Evolutionary conservation across 1,139 yeast species (phyloP).

Genomic region (Magnusiomyces sp.): DNA sequence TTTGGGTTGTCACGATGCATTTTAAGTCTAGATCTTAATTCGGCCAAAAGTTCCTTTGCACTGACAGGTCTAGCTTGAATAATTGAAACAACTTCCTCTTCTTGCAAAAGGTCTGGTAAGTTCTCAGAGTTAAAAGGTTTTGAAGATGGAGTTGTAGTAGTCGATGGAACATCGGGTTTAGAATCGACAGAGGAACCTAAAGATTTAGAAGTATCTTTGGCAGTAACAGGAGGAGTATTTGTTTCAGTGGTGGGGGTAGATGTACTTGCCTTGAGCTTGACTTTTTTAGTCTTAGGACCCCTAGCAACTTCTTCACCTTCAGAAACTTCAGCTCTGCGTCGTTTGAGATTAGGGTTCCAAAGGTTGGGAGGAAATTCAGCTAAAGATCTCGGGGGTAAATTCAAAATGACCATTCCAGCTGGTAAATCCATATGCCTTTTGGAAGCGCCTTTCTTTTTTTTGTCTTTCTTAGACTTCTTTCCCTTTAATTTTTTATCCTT

Average conservation of each 20-base stretch:
- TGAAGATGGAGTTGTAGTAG: conserved; percentile 16
- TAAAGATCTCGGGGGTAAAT: conserved; percentile 54
- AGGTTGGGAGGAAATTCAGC: conserved; percentile 68
- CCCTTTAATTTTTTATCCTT: conserved; percentile 17
- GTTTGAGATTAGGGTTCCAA: conserved; percentile 65
- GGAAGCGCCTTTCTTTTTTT: conserved; percentile 18
- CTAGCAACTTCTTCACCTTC: conserved; percentile 17
- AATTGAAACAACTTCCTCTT: conserved; percentile 59
- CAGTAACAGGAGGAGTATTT: not conserved
- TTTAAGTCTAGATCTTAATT: conserved; percentile 54
- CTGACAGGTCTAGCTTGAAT: conserved; percentile 57
- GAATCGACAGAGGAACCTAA: not conserved
- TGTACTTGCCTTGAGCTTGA: conserved; percentile 9
- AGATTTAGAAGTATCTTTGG: not conserved
- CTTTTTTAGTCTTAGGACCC: conserved; percentile 8
- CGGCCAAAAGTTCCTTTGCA: conserved; percentile 55
- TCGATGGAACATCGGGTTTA: conserved; percentile 8
- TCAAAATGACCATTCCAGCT: conserved; percentile 60
- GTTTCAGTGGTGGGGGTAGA: not conserved
- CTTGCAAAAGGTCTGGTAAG: conserved; percentile 43
- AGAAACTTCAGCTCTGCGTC: conserved; percentile 33
- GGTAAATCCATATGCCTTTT: conserved; percentile 31
- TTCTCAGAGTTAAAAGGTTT: conserved; percentile 7
- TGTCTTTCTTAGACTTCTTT: conserved; percentile 26
- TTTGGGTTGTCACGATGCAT: conserved; percentile 63